phyloP scores from a whole-genome alignment of 1,139 yeast genomes.

The Lodderomyces parapsilosis region DNA sequence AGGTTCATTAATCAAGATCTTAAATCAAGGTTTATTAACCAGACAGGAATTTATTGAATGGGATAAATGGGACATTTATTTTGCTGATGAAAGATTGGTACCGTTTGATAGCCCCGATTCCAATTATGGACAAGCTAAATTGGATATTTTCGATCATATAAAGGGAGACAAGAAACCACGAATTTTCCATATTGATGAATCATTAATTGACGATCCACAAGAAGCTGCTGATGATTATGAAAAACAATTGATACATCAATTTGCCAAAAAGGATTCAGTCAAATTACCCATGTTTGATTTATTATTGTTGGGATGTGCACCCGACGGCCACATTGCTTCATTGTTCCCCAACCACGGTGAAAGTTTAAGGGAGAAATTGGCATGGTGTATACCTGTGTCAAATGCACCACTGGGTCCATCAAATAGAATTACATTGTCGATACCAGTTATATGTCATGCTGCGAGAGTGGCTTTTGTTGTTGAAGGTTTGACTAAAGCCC shows the following conservation, averaged over 20 bases:
- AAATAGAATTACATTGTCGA: constrained; percentile 84
- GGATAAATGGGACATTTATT: constrained; percentile 95
- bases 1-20: constrained; percentile 83
- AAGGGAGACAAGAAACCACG: constrained; percentile 57
- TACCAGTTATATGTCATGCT: constrained; percentile 94
- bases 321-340: constrained; percentile 97
- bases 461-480: constrained; percentile 91
- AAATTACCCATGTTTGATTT: constrained; percentile 93
- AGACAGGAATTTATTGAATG: constrained; percentile 74
- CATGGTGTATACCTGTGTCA: constrained; percentile 94
- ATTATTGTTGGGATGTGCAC: constrained; percentile 92
- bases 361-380: constrained; percentile 81
- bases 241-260: constrained; percentile 76
- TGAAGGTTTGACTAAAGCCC: constrained; percentile 95
- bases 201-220: constrained; percentile 77
- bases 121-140: constrained; percentile 85
- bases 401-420: constrained; percentile 91
- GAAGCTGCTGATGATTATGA: constrained; percentile 95
- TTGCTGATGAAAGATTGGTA: constrained; percentile 95
- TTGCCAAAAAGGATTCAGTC: constrained; percentile 96
- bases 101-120: constrained; percentile 83
- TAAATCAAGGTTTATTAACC: constrained; percentile 77
- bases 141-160: constrained; percentile 74
- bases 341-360: constrained; percentile 88
- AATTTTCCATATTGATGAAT: constrained; percentile 79